These are phyloP conservation scores for Alternaria panax DNA, from an alignment of 2,329 filamentous ascomycete species.

Conservation along the genomic window DNA sequence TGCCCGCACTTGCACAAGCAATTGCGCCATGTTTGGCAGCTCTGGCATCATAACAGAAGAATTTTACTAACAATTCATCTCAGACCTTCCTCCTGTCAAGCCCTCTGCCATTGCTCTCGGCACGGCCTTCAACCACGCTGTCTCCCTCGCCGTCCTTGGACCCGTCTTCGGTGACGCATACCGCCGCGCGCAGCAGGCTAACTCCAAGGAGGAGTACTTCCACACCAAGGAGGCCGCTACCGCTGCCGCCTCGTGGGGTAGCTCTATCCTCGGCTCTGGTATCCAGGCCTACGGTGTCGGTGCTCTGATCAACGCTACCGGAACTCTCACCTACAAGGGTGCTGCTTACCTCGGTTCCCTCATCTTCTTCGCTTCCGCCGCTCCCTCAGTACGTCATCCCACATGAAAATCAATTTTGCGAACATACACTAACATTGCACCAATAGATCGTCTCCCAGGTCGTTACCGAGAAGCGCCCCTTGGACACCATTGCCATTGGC, in stretches of 20 bases:
- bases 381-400: constrained; percentile 74
- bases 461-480: constrained; percentile 87
- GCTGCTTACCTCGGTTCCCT: constrained; percentile 90
- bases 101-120: constrained; percentile 97
- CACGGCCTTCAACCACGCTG: constrained; percentile 92
- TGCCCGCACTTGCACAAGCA: constrained; percentile 13
- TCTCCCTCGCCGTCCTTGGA: constrained; percentile 84
- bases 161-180: constrained; percentile 95
- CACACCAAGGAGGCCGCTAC: constrained; percentile 90
- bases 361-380: constrained; percentile 90
- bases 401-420: not conserved
- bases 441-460: constrained; percentile 82
- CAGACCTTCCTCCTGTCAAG: constrained; percentile 85
- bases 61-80: constrained; percentile 25
- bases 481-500: constrained; percentile 88
- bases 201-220: constrained; percentile 96
- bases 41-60: constrained; percentile 10
- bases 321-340: constrained; percentile 95
- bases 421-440: constrained; percentile 27
- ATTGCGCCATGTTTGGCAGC: constrained; percentile 15
- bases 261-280: constrained; percentile 85
- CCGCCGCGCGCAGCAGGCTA: constrained; percentile 86
- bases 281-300: constrained; percentile 90
- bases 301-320: constrained; percentile 87
- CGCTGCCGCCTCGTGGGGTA: constrained; percentile 88